Evolutionary conservation across 2,329 filamentous ascomycete species (phyloP), one percentile per base, ranked within the genome.

Genomic region (Fusarium lateritium): DNA sequence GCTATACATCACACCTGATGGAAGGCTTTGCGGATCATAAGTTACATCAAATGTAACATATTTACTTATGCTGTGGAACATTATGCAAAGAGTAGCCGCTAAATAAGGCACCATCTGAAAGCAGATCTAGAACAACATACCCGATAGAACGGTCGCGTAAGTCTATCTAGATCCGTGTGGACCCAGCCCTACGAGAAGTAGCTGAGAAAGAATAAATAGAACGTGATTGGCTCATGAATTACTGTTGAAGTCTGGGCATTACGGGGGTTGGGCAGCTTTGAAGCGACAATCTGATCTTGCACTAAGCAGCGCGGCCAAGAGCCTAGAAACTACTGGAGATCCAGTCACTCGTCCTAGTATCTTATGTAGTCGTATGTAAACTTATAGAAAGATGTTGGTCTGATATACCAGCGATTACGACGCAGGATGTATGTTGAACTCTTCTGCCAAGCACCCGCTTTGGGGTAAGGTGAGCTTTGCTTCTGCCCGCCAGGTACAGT

Each of bases 211-310:
- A 39, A 3, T 4, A 1, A 0, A 46, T 4, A 21, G 6, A 2
- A 7, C 17, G n/a, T 43, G 62, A 65, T 65, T 65, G 62, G 62
- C 28, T 65, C 31, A 15, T 13, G 21, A 36, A 17, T n/a, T 4
- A 14, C n/a, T 7, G 22, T 6, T 22, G 26, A 39, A 11, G 31
- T 44, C 40, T 51, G 11, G 45, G 52, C 39, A 42, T 51, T 47
- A 21, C 34, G 28, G 45, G 44, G 19, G 13, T 26, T 28, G n/a
- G 31, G 24, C 19, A 38, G 34, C 28, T 5, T 6, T 22, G 28
- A 43, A 24, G 38, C 38, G 47, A 19, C 3, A 2, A 14, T 10
- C 8, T 17, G 33, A 26, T 24, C 19, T 21, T 10, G n/a, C 3
- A 7, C 15, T 11, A 10, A 21, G 38, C 11, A 21, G 13, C 21